A percentile compares a stretch with the other conserved stretches of the same genome.
Conservation (phyloP, 2,329 filamentous ascomycete species). For the Fusarium tanahbumbuense region DNA sequence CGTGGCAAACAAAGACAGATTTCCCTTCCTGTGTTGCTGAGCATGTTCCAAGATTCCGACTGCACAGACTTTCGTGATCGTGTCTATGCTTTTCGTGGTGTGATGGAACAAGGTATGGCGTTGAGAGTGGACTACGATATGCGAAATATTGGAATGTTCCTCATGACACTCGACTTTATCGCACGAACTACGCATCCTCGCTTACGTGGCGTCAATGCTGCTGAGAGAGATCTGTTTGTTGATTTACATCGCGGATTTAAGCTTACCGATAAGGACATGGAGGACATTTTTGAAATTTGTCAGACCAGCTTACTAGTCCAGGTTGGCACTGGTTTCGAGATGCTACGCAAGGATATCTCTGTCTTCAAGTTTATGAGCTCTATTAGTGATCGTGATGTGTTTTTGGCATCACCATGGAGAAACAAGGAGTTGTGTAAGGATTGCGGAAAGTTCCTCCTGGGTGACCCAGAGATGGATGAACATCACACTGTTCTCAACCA, state of each 20-base stretch:
- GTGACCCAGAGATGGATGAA: not conserved
- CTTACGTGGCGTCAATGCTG: not conserved
- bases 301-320: not conserved
- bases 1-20: not conserved
- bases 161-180: not conserved
- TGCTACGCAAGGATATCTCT: not conserved
- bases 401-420: not conserved
- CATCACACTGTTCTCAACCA: not conserved
- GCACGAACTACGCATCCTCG: not conserved
- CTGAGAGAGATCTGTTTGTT: not conserved
- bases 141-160: not conserved
- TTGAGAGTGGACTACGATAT: not conserved
- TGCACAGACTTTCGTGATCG: not conserved
- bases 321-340: not conserved
- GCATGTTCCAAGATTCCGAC: not conserved
- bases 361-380: not conserved
- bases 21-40: not conserved
- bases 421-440: not conserved
- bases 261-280: not conserved
- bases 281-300: not conserved
- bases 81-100: not conserved
- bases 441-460: not conserved
- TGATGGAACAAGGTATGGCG: not conserved
- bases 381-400: not conserved
- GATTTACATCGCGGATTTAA: not conserved